Base-by-base conservation (phyloP, 768 basidiomycete species). In the Hygrocybe punicea region DNA sequence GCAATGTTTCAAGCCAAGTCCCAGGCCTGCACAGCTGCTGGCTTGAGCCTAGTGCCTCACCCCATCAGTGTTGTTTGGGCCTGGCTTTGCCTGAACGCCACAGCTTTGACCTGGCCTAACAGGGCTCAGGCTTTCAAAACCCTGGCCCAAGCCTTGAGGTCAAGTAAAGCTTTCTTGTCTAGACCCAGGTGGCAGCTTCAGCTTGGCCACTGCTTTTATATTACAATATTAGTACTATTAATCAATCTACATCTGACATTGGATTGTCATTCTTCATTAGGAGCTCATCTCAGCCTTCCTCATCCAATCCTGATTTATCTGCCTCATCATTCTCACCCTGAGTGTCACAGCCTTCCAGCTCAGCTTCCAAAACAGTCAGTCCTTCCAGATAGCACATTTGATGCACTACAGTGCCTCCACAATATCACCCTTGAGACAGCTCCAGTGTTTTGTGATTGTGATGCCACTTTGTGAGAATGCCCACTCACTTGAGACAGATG, bases 391-490 rank as follows among this genome's bases (percentile, higher is more conserved):
- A 7, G 64, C 36, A 51, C 68, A 70, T 51, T 70, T 70, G 10
- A 72, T 49, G 36, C 58, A 67, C 53, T 75, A 68, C 23, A 72
- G 42, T 1, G 71, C 72, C 53, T 75, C 68, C 4, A 75, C 66
- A 53, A 74, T 66, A 60, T 76, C 70, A n/a, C 58, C 68, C 50
- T 73, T 70, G 39, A 75, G 65, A 9, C 65, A 58, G 53, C 71
- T 75, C 4, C 66, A 63, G 21, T 61, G 67, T 55, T 74, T 74
- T 9, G 58, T 67, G 40, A 76, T 68, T 0, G 76, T 77, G 25
- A 77, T 74, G 5, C 75, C 73, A 11, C 68, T 74, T 2, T 66
- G 62, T 1, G 71, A 78, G 59, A 79, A 78, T 6, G 73, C 75
- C 7, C 65, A 64, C 59, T 78, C 73, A 63, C 71, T 73, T 6